Evolutionary conservation across 176 grass and related monocot genomes (phyloP), one percentile per base, ranked within the genome.

Genomic region (Carex littledalei): DNA sequence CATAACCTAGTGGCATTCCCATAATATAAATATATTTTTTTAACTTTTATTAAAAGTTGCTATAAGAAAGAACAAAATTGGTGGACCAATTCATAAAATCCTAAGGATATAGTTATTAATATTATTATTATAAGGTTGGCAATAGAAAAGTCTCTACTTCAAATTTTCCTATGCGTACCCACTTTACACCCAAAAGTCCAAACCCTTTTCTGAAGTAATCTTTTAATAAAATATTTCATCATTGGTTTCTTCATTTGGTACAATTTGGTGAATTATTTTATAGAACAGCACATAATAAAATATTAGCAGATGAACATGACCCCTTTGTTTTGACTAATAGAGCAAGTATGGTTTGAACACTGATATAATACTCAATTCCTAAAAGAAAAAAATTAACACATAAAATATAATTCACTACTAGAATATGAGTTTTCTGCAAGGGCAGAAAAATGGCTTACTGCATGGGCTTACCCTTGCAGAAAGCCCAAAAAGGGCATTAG

Each of bases 301-400:
- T 65, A 83, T 32, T 49, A 18, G 62, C n/a, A 67, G 11, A 50
- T 64, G 60, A 49, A 67, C 80, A 62, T 83, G 80, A 50, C 41
- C 4, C 61, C 80, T 83, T 83, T 83, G 80, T 65, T 83, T 83
- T 83, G 80, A 83, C 80, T 83, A 83, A 29, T 83, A 67, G 41
- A n/a, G n/a, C n/a, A n/a, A n/a, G 45, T 50, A 13, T 34, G 59
- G 43, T 67, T 67, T 54, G 41, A 81, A 63, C 37, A 63, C 59
- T 81, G 47, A 61, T 81, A 81, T 81, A 80, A 45, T 63, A 62
- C 12, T 81, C 15, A 62, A 61, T 47, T 37, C 79, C 35, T 4
- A 18, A 81, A 59, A 37, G 5, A 58, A 50, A 32, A 31, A 57
- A n/a, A 56, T 8, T 50, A 50, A 0, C 31, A 16, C 65, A 60